A percentile compares a stretch with the other conserved stretches of the same genome.
Evolutionary conservation across 2,329 filamentous ascomycete species (phyloP).

Genomic region (Teratosphaeriaceae sp.): DNA sequence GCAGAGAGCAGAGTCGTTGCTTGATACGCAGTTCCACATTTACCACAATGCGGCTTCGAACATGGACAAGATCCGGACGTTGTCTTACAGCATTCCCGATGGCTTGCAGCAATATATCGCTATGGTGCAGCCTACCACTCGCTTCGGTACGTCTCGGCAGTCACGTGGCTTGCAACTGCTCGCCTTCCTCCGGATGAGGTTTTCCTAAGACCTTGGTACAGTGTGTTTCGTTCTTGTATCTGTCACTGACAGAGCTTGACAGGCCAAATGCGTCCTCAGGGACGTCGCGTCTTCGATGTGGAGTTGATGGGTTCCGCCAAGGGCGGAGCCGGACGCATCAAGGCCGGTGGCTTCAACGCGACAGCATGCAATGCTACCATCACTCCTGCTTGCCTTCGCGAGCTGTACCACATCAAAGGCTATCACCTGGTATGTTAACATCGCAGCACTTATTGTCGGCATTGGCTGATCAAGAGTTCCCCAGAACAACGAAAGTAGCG

Average conservation of each 20-base stretch:
- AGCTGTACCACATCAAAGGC: constrained; percentile 39
- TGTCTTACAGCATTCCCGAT: constrained; percentile 52
- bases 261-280: background rate
- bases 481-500: constrained; percentile 41
- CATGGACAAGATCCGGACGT: constrained; percentile 45
- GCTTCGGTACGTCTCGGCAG: constrained; percentile 49
- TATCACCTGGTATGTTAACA: constrained; percentile 45
- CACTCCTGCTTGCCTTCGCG: constrained; percentile 48
- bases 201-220: background rate
- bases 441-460: constrained; percentile 39
- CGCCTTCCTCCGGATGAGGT: constrained; percentile 12
- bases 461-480: no score
- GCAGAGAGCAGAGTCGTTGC: constrained; percentile 45
- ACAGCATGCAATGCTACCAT: constrained; percentile 45
- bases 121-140: constrained; percentile 54
- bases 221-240: no score
- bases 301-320: constrained; percentile 21
- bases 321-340: background rate
- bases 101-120: constrained; percentile 54
- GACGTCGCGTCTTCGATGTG: background rate
- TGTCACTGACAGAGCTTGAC: background rate
- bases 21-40: constrained; percentile 46
- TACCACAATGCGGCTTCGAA: constrained; percentile 48
- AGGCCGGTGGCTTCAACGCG: background rate
- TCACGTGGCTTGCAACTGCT: background rate